Percentiles rank a stretch among this genome's conserved stretches.
phyloP scores from a whole-genome alignment of 176 grass and related monocot species.

The Canna indica region DNA sequence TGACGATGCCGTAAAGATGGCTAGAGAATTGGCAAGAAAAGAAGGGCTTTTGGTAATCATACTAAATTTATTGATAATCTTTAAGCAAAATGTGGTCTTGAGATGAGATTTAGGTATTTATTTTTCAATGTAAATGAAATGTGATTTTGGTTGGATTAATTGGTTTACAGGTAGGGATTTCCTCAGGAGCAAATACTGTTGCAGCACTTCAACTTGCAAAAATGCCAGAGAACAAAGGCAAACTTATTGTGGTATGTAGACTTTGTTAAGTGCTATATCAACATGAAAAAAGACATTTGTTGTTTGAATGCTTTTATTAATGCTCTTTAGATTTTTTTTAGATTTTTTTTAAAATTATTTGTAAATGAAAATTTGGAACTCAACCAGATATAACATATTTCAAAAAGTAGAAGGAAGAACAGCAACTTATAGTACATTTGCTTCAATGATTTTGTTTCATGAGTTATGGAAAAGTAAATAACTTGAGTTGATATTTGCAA shows the following conservation, averaged over 20 bases:
- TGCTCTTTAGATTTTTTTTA: not conserved
- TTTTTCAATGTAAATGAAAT: not conserved
- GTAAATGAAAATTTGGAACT: too few species aligned
- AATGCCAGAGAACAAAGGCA: constrained; percentile 84
- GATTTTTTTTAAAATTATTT: too few species aligned
- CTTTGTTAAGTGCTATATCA: too few species aligned
- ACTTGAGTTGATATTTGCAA: not conserved
- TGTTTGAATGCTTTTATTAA: not conserved
- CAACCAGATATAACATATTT: too few species aligned
- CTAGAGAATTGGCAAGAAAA: constrained; percentile 52
- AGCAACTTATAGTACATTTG: too few species aligned
- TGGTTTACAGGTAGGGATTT: constrained; percentile 68
- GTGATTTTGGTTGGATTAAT: not conserved
- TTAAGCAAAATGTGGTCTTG: too few species aligned
- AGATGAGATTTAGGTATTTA: not conserved
- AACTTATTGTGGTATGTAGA: constrained; percentile 84
- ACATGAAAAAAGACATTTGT: not conserved
- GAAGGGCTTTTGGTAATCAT: constrained; percentile 77
- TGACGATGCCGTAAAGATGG: constrained; percentile 82
- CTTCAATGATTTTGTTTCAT: too few species aligned
- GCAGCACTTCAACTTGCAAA: constrained; percentile 65
- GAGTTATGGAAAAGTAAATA: not conserved
- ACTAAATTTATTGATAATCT: not conserved
- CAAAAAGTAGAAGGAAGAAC: too few species aligned
- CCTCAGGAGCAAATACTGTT: constrained; percentile 88